phyloP scores from a whole-genome alignment of 2,329 filamentous ascomycete genomes.

The Nemania serpens region DNA sequence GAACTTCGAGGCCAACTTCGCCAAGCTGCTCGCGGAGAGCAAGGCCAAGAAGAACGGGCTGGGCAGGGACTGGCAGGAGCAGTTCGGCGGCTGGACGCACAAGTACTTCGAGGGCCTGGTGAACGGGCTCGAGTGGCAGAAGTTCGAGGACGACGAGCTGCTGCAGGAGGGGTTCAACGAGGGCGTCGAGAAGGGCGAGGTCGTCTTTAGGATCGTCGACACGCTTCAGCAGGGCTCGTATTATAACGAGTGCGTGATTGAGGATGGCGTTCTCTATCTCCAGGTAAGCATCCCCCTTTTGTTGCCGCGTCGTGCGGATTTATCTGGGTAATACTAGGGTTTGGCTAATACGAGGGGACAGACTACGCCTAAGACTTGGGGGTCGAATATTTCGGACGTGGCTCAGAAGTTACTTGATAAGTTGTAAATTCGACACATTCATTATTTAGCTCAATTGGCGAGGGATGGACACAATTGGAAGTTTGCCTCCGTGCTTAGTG shows the following conservation, averaged over 20 bases:
- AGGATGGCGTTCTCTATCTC: constrained; percentile 56
- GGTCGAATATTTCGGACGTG: constrained; percentile 29
- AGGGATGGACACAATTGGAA: too few species aligned
- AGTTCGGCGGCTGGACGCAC: constrained; percentile 47
- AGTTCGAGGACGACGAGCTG: constrained; percentile 55
- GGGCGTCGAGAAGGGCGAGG: constrained; percentile 48
- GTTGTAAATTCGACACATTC: constrained; percentile 27
- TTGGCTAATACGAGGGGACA: constrained; percentile 10
- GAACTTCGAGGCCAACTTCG: constrained; percentile 52
- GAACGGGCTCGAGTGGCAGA: constrained; percentile 47
- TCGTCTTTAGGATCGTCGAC: constrained; percentile 54
- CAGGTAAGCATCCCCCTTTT: constrained; percentile 45
- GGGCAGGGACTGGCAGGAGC: constrained; percentile 49
- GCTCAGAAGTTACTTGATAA: constrained; percentile 35
- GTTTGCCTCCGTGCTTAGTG: too few species aligned
- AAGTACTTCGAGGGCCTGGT: constrained; percentile 53
- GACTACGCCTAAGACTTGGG: constrained; percentile 34
- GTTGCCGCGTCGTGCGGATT: too few species aligned
- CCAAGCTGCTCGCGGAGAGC: constrained; percentile 45
- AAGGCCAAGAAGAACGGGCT: constrained; percentile 39
- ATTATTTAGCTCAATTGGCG: background rate
- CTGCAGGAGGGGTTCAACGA: constrained; percentile 55
- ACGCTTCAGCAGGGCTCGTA: constrained; percentile 48
- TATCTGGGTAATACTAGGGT: background rate
- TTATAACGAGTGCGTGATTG: constrained; percentile 54